Evolutionary conservation across 495 filamentous ascomycete species (phyloP), one percentile per base, ranked within the genome.

Genomic region (Penicillium macrosclerotiorum): DNA sequence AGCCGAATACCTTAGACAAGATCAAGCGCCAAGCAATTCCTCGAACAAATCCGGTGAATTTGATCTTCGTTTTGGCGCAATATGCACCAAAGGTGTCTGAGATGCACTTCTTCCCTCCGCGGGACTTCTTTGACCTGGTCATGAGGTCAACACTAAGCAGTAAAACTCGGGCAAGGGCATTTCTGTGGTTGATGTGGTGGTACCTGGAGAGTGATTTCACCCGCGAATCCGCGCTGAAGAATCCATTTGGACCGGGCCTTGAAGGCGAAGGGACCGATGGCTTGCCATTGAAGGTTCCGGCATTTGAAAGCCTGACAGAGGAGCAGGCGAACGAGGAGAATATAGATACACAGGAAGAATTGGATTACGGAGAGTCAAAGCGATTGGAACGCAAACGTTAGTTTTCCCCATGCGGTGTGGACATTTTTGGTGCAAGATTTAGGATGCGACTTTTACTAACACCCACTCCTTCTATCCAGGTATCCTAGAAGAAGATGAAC

Each of bases 101-200:
- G 59, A 68, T 87, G 17, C 93, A 98, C 61, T 97, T 98, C 71
- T 85, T 85, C 32, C 80, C 83, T 18, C 81, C 79, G 2, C 77
- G 84, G 47, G 93, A 98, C 67, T 98, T 98, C 66, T 95, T 95
- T 60, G 93, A 98, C 55, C 78, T 98, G 3, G 85, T 98, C 49
- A 96, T 96, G 90, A 79, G 89, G 54, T 82, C 82, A 3, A 86
- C 85, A 16, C 74, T 90, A 19, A 91, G 86, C 41, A 96, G 91
- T 61, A 69, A 75, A 56, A 92, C 85, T 56, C 80, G 93, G 44
- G 93, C 94, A 1, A 85, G 69, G 40, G 92, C 91, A 1, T 98
- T 98, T 60, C 69, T 98, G 12, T 98, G 93, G 93, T 65, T 98
- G 48, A 96, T 98, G 83, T 98, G 93, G 93, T 95, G 89, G 74